A percentile compares a stretch with the other conserved stretches of the same genome.
Conservation (phyloP, 805 yeast genomes). For the Cyberlindnera maritima region DNA sequence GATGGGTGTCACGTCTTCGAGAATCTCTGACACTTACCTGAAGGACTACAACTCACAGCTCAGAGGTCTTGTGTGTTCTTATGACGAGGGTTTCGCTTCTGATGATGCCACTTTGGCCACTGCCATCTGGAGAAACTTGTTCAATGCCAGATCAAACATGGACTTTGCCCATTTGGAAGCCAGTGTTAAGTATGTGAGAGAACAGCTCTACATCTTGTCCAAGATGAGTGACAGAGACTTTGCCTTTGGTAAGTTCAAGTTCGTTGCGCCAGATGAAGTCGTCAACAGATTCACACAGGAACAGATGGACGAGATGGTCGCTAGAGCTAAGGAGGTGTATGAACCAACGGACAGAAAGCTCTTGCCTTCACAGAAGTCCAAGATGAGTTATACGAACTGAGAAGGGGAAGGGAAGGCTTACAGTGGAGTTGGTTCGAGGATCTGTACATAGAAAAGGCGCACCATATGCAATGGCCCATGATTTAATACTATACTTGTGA, state of each 20-base stretch:
- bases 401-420: neutral
- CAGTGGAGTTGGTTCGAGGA: too few relatives aligned
- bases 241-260: constrained; percentile 84
- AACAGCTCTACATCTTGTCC: constrained; percentile 83
- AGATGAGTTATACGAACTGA: constrained; percentile 27
- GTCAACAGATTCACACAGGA: constrained; percentile 68
- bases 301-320: constrained; percentile 55
- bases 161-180: constrained; percentile 86
- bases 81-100: constrained; percentile 86
- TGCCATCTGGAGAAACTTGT: constrained; percentile 88
- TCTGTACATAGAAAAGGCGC: too few relatives aligned
- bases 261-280: constrained; percentile 77
- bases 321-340: constrained; percentile 48
- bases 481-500: too few relatives aligned
- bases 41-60: constrained; percentile 89
- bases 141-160: constrained; percentile 77
- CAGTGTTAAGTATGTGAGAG: constrained; percentile 83
- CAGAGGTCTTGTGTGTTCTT: constrained; percentile 83
- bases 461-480: too few relatives aligned
- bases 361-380: constrained; percentile 60
- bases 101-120: constrained; percentile 77
- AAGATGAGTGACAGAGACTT: constrained; percentile 88
- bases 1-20: constrained; percentile 76
- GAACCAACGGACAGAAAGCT: constrained; percentile 39
- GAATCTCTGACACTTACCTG: constrained; percentile 80